Evolutionary conservation across 2,329 filamentous ascomycete species (phyloP).

Genomic region (Aspergillus ochraceus): DNA sequence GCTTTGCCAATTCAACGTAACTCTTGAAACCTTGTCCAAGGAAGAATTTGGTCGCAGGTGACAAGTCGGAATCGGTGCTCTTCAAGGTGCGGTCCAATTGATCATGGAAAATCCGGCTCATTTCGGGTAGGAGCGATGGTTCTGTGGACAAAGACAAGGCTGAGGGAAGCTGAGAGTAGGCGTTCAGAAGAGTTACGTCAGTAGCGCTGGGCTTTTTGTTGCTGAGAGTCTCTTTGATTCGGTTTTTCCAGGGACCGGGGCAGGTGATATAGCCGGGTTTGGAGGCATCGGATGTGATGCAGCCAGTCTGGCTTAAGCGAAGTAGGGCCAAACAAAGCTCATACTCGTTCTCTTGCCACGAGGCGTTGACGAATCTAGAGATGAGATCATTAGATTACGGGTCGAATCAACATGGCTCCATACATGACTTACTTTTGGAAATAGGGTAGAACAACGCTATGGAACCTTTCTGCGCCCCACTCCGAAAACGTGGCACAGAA

Average conservation of each 20-base stretch:
- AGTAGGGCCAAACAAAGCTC: conserved; percentile 69
- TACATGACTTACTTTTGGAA: conserved; percentile 68
- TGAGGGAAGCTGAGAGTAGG: conserved; percentile 64
- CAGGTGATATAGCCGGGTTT: conserved; percentile 41
- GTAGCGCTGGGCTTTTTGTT: conserved; percentile 45
- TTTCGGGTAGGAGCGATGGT: conserved; percentile 65
- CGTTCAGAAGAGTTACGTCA: conserved; percentile 67
- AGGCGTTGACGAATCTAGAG: conserved; percentile 68
- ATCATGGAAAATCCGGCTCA: conserved; percentile 64
- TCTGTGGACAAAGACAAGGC: conserved; percentile 58
- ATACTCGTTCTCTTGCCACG: conserved; percentile 70
- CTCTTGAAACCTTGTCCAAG: conserved; percentile 72
- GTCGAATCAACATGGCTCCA: background rate
- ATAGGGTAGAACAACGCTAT: conserved; percentile 72
- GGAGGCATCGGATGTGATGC: conserved; percentile 52
- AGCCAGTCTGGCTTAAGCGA: conserved; percentile 52
- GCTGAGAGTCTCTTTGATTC: conserved; percentile 70
- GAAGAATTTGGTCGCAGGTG: conserved; percentile 69
- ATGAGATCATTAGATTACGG: conserved; percentile 16
- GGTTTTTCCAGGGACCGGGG: conserved; percentile 63
- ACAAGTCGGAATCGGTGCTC: conserved; percentile 59
- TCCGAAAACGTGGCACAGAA: conserved; percentile 83
- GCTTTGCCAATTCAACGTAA: conserved; percentile 66
- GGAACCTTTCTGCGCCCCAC: conserved; percentile 72
- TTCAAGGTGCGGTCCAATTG: conserved; percentile 67